A percentile compares a stretch with the other conserved stretches of the same genome.
Conservation (phyloP, 2,329 filamentous ascomycete species). For the Colletotrichum gigasporum region DNA sequence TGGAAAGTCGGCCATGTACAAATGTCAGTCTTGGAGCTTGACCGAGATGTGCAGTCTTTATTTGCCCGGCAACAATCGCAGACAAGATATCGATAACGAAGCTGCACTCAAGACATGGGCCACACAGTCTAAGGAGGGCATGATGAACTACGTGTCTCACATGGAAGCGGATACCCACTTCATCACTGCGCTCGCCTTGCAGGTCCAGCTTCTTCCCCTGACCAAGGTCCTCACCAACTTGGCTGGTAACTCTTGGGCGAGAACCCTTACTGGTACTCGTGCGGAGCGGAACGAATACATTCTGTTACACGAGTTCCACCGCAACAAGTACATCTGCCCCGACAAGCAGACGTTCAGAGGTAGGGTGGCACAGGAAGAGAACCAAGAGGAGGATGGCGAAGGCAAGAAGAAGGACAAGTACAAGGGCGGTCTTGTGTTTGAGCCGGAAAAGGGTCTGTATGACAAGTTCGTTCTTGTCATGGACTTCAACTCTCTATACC, state of each 20-base stretch:
- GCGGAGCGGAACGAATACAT: constrained; percentile 99
- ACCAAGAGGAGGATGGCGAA: constrained; percentile 75
- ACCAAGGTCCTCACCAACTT: constrained; percentile 96
- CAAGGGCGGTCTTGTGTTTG: constrained; percentile 98
- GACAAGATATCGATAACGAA: constrained; percentile 90
- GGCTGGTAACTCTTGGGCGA: constrained; percentile 97
- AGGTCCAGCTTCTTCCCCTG: constrained; percentile 89
- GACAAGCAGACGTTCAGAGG: constrained; percentile 89
- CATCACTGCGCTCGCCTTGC: constrained; percentile 88
- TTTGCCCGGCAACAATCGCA: constrained; percentile 74
- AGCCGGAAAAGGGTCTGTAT: constrained; percentile 96
- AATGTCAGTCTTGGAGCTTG: constrained; percentile 97
- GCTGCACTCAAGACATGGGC: constrained; percentile 88
- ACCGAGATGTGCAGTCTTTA: constrained; percentile 98
- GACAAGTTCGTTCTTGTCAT: constrained; percentile 99
- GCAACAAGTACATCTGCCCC: constrained; percentile 97
- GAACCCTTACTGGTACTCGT: constrained; percentile 93
- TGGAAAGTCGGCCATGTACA: constrained; percentile 95
- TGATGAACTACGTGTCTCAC: constrained; percentile 94
- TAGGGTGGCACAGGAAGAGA: constrained; percentile 76
- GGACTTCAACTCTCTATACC: constrained; percentile 99
- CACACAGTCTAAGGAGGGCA: constrained; percentile 76
- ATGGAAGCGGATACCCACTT: constrained; percentile 97
- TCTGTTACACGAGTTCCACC: constrained; percentile 94
- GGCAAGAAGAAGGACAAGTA: constrained; percentile 99